These are phyloP conservation scores for Melocanna baccifera DNA, from an alignment of 176 grass and related monocot genomes.

Conservation along the genomic window DNA sequence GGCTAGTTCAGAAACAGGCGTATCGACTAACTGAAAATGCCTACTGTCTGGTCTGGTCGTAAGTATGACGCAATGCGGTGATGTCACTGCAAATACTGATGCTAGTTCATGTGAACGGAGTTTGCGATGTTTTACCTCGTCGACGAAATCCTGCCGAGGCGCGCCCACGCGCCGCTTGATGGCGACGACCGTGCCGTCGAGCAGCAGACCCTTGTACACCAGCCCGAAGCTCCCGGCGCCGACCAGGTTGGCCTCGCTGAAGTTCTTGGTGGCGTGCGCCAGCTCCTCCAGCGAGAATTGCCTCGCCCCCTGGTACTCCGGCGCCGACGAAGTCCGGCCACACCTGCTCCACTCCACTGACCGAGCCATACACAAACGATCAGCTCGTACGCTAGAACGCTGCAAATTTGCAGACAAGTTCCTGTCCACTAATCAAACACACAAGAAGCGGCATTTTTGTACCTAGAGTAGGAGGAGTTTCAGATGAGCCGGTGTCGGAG, in stretches of 20 bases:
- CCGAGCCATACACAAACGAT: background rate
- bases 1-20: background rate
- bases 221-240: conserved; percentile 75
- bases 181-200: conserved; percentile 88
- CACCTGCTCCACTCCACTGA: conserved; percentile 78
- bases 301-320: conserved; percentile 48
- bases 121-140: conserved; percentile 53
- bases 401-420: background rate
- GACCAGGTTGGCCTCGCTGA: conserved; percentile 73
- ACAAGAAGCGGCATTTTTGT: background rate
- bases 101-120: background rate
- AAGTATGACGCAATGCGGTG: background rate
- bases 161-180: conserved; percentile 58
- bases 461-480: conserved; percentile 68
- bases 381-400: background rate
- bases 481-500: conserved; percentile 83
- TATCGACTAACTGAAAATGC: background rate
- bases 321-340: conserved; percentile 50
- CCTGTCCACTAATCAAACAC: background rate
- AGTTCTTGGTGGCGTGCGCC: conserved; percentile 74
- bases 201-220: conserved; percentile 87
- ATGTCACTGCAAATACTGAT: background rate
- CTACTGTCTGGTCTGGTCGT: background rate
- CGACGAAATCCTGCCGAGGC: conserved; percentile 55
- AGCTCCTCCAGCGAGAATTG: conserved; percentile 78